These are phyloP conservation scores for Podospora comata DNA, from an alignment of 495 filamentous ascomycete genomes.

Conservation along the genomic window DNA sequence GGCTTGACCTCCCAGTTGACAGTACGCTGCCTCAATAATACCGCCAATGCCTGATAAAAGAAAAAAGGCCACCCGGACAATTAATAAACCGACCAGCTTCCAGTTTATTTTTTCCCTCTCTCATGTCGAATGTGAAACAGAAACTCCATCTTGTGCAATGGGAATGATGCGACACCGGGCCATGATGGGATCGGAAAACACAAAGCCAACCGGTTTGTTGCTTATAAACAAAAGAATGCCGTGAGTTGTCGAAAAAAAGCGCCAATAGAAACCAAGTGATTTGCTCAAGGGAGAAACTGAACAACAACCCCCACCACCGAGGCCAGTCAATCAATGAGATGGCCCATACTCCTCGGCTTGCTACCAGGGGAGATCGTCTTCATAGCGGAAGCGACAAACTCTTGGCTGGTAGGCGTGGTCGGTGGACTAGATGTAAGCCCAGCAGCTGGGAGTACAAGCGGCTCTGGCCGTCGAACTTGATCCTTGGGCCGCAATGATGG, in stretches of 20 bases:
- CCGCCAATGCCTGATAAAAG: too few relatives aligned
- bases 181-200: background rate
- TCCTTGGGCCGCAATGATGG: conserved; percentile 29
- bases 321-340: conserved; percentile 38
- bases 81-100: background rate
- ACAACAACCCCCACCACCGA: background rate
- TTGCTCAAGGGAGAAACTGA: background rate
- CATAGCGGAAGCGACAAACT: conserved; percentile 1
- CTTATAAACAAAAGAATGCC: background rate
- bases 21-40: background rate
- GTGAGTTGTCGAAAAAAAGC: background rate
- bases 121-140: background rate
- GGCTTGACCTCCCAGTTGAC: background rate
- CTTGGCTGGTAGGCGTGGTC: conserved; percentile 2
- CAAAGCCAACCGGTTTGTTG: conserved; percentile 1
- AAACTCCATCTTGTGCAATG: background rate
- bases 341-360: conserved; percentile 41
- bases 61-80: background rate
- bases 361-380: conserved; percentile 45
- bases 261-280: background rate
- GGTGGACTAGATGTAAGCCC: conserved; percentile 11
- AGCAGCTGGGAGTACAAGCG: conserved; percentile 9
- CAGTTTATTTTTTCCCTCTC: background rate
- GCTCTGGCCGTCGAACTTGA: conserved; percentile 13
- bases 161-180: background rate